Evolutionary conservation across 352 stramenopile genomes (phyloP), one percentile per base, ranked within the genome.

Genomic region (Globisporangium solare): DNA sequence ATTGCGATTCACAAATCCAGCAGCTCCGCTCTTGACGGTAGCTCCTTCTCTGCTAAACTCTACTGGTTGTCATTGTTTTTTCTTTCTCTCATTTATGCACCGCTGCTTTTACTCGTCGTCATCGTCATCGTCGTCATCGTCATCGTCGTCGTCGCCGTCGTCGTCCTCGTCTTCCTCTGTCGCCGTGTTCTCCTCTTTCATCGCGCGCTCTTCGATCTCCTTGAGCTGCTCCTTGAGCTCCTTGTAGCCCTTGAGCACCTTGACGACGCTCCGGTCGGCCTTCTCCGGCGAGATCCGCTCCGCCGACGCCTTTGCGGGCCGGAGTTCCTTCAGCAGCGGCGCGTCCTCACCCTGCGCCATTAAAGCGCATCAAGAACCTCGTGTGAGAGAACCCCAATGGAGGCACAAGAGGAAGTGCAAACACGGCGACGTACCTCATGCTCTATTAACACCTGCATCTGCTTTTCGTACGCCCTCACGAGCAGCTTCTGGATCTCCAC

Each of bases 391-490:
- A 17, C 3, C 11, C 37, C 10, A 7, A 2, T 17, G 1, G 14
- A 42, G 14, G 1, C 37, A 7, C 6, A 40, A 40, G 37, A 32
- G 6, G 11, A 17, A 35, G 37, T 37, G 32, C 20, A 47, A 39
- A 49, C n/a, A 14, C 2, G 4, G 18, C 2, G 4, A 32, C 47
- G 42, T 21, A 56, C 60, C 39, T 63, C 60, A 53, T 91, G 79
- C 47, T 87, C 71, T 58, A 69, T 68, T 40, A 94, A 67, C 43
- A 84, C 80, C 18, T 88, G 58, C 64, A 94, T 94, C 68, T 94
- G 84, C 68, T 87, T 91, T 57, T 89, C 72, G 57, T 94, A 94
- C 8, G 84, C 84, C 66, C 77, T 76, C 24, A 94, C 58, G 0
- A 94, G 68, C 54, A 94, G 67, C 57, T 80, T 76, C 54, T 89